Base-by-base conservation (phyloP, 2,329 filamentous ascomycete genomes). In the Lasiodiplodia sp. region DNA sequence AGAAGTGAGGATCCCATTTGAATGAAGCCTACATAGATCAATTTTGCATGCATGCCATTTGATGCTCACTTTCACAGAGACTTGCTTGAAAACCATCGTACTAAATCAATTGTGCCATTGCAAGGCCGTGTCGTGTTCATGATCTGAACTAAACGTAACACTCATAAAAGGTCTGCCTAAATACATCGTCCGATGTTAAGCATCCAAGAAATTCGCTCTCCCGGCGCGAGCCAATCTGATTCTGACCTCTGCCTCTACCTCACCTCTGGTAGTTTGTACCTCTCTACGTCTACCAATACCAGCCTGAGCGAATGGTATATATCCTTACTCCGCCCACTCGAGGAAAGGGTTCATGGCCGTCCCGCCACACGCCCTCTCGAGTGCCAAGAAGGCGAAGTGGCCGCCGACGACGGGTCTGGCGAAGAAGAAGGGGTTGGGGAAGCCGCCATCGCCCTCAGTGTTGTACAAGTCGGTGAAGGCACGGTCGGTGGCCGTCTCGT, bases 391-490 rank as follows among this genome's bases (percentile, higher is more conserved):
- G 2, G 92, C 91, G 83, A 96, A 97, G 81, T 96, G 92, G 0
- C 91, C 93, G 16, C 93, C 93, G 18, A 95, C 89, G 4, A 96
- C 93, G 0, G 93, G 93, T 52, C 93, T 83, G 1, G 93, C 93
- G 80, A 92, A 93, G 83, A 97, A 96, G 66, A 86, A 85, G 16
- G 90, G 87, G 0, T 89, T 90, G 0, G 92, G 92, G 74, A 91
- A 96, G 5, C 87, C 90, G 1, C 93, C 93, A 44, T 87, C 81
- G 6, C 90, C 91, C 76, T 96, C 92, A 0, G 93, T 96, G 56
- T 92, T 87, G 77, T 96, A 94, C 67, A 96, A 81, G 79, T 97
- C 93, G 2, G 92, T 94, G 67, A 96, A 87, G 0, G 93, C 91
- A 12, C 89, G 85, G 79, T 95, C 91, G 80, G 77, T 94, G 21